Base-by-base conservation (phyloP, 148 eudicot species). In the Hydrangea macrophylla region DNA sequence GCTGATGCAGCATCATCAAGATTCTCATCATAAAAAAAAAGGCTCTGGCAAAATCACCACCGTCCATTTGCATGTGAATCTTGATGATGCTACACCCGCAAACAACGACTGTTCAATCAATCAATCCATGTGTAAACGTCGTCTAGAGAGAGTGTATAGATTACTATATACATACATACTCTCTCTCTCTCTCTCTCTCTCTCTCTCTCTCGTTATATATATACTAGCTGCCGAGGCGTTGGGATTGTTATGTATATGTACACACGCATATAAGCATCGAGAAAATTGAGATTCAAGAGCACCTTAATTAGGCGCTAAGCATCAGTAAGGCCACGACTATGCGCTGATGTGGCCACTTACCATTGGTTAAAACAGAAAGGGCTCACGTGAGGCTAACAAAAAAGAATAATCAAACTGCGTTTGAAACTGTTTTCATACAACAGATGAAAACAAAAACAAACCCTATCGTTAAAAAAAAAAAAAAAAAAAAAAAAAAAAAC, bases 1-100 rank as follows among this genome's bases (percentile, higher is more conserved):
- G 78, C 84, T 54, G 77, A 80, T 76, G 84, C 81, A 80, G 84
- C 83, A 80, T 80, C 83, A 80, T 80, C 83, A 80, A 80, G 83
- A 80, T 80, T 80, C 83, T 76, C 83, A 76, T 55, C 26, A 50
- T 25, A 57, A 15, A 65, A 70, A 54, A 62, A 65, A 70, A 54
- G 56, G 60, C 62, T 26, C 32, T 32, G 44, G 42, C 36, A 25
- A 7, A 8, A 40, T 53, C 22, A 53, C 6, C 24, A 24, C 37
- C 20, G 24, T 26, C 44, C 37, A 33, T 75, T 78, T 73, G 71
- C 66, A 64, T 80, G 83, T 80, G 83, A 76, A 80, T 80, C 83
- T 80, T 80, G 83, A 80, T 76, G 83, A 65, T 80, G 83, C 83
- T 64, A 69, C 83, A 60, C 59, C 83, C 17, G 80, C 76, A 76